Conservation (phyloP, 805 yeast species). For the Alloascoidea hylecoeti region DNA sequence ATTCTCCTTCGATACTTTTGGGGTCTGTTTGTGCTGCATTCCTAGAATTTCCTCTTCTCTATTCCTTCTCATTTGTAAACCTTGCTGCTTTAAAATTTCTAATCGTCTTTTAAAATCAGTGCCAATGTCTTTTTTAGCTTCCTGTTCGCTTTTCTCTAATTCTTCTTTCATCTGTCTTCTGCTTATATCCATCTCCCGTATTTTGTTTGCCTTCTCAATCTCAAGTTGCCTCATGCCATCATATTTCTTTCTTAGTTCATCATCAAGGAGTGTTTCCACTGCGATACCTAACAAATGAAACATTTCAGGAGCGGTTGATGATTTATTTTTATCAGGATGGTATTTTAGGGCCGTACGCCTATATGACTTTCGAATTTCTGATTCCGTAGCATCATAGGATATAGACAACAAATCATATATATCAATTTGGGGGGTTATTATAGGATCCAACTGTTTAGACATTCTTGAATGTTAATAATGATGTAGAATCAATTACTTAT, state of each 20-base stretch:
- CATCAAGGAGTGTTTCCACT: constrained; percentile 11
- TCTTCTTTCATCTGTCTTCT: background rate
- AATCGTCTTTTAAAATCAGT: constrained; percentile 3
- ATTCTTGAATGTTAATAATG: no score
- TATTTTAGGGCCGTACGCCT: constrained; percentile 67
- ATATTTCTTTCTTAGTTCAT: constrained; percentile 8
- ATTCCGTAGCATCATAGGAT: no score
- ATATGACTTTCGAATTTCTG: constrained; percentile 67
- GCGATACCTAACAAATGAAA: constrained; percentile 17
- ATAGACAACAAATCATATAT: no score
- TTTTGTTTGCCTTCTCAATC: background rate
- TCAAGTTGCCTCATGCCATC: constrained; percentile 7
- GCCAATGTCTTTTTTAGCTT: constrained; percentile 5
- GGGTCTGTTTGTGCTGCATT: background rate
- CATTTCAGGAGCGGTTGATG: constrained; percentile 9
- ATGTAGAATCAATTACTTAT: no score
- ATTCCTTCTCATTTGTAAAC: constrained; percentile 2
- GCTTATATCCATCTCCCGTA: background rate
- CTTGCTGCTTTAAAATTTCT: constrained; percentile 3
- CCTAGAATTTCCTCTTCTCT: background rate
- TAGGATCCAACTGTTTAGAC: no score
- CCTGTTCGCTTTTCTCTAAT: constrained; percentile 1
- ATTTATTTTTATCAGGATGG: constrained; percentile 31
- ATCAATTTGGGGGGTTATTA: no score
- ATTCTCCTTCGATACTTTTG: background rate